Evolutionary conservation across 495 filamentous ascomycete genomes (phyloP), one percentile per base, ranked within the genome.

Genomic region (Hypoxylon fuscum): DNA sequence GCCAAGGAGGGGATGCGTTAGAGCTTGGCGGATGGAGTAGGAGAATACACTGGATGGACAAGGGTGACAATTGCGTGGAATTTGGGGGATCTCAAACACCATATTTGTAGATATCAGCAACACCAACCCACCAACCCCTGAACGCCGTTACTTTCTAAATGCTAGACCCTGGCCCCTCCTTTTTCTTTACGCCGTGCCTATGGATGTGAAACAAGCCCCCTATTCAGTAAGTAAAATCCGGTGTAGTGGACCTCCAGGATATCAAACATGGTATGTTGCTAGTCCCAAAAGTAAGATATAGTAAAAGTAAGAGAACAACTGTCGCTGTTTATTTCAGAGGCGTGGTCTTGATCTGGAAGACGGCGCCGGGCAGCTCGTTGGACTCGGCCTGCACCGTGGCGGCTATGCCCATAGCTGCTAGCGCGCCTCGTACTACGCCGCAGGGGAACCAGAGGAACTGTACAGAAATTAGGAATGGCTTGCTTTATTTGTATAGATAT

Each of bases 401-500:
- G 63, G 89, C 85, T 57, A 98, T 93, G 12, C 95, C 94, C 82
- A 98, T 82, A 48, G 88, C 92, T 8, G 93, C 89, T 17, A 98
- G 79, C 29, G 91, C 91, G 47, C 95, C 95, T 35, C 94, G 82
- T 43, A 98, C 89, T 15, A 98, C 80, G 55, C 95, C 95, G 66
- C 91, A 94, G 4, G 95, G 95, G 72, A 97, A 96, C 87, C 89
- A 97, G 11, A 98, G 83, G 72, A 93, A 97, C 91, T 94, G 51
- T 18, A 59, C 44, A 14, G 35, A 15, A 4, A 14, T 11, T 38
- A 15, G 12, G n/a, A 15, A 4, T 38, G n/a, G n/a, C n/a, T n/a
- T n/a, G n/a, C n/a, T n/a, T n/a, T n/a, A n/a, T n/a, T n/a, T n/a
- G n/a, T n/a, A n/a, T 15, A 2, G 35, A 14, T 15, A 15, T 14